Percentiles rank a stretch among this genome's conserved stretches.
Conservation (phyloP, 768 basidiomycete genomes). For the Boletus vermiculosoides region DNA sequence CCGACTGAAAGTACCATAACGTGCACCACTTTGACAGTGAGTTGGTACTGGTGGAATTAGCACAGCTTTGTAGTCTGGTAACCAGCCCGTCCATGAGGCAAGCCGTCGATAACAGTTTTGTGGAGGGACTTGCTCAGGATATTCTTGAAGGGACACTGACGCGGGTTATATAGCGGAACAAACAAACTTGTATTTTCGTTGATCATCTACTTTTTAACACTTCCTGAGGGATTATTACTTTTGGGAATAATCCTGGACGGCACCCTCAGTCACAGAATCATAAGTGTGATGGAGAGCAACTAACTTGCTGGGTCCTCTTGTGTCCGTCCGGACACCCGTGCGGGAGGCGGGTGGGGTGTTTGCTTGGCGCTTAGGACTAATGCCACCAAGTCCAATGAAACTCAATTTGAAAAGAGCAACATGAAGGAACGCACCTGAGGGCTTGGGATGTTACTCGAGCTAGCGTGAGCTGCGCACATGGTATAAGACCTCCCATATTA, state of each 20-base stretch:
- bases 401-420: not conserved
- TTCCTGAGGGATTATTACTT: rapidly evolving
- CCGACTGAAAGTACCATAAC: too few species aligned
- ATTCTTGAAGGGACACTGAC: too few species aligned
- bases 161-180: too few species aligned
- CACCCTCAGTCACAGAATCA: not conserved
- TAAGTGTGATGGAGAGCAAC: not conserved
- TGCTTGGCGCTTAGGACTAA: not conserved
- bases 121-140: too few species aligned
- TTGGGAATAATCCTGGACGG: not conserved
- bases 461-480: rapidly evolving
- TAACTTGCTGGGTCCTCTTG: not conserved
- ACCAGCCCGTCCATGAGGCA: too few species aligned
- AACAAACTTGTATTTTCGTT: not conserved
- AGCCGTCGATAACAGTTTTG: too few species aligned
- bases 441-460: rapidly evolving
- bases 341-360: too few species aligned
- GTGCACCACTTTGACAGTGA: too few species aligned
- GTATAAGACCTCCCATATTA: too few species aligned
- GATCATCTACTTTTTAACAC: not conserved
- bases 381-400: not conserved
- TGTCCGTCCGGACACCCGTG: not conserved
- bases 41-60: too few species aligned
- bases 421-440: not conserved
- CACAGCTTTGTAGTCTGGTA: too few species aligned